Conservation (phyloP, 805 yeast species). For the Metschnikowia santaceciliae region DNA sequence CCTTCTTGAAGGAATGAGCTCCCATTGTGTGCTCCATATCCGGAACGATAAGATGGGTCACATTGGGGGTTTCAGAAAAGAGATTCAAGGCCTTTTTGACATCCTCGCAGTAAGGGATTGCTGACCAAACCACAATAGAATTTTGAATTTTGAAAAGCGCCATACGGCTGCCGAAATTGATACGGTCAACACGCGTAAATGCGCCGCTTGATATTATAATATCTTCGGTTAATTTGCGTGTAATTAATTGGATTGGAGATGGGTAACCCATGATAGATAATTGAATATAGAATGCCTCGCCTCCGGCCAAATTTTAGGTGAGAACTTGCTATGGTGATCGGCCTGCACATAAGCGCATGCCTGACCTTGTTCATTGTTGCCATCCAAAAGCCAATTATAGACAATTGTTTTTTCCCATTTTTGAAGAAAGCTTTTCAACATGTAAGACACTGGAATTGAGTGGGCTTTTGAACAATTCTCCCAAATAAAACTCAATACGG, state of each 20-base stretch:
- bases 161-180: conserved; percentile 43
- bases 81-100: conserved; percentile 38
- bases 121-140: conserved; percentile 45
- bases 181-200: conserved; percentile 27
- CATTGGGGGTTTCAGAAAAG: conserved; percentile 29
- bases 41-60: conserved; percentile 55
- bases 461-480: too few relatives aligned
- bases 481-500: too few relatives aligned
- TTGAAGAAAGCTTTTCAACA: neutral
- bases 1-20: conserved; percentile 46
- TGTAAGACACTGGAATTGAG: too few relatives aligned
- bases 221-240: conserved; percentile 30
- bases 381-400: neutral
- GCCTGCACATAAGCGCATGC: too few relatives aligned
- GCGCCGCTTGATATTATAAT: conserved; percentile 33
- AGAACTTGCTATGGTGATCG: neutral
- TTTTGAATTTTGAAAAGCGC: conserved; percentile 31
- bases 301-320: too few relatives aligned
- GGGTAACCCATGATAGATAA: conserved; percentile 24
- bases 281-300: neutral
- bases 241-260: conserved; percentile 26
- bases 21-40: conserved; percentile 67
- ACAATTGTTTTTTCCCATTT: too few relatives aligned
- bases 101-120: conserved; percentile 51
- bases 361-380: neutral